A percentile compares a stretch with the other conserved stretches of the same genome.
These are phyloP conservation scores for Chaetoscypha palmicola DNA, from an alignment of 2,329 filamentous ascomycete species.

Conservation along the genomic window DNA sequence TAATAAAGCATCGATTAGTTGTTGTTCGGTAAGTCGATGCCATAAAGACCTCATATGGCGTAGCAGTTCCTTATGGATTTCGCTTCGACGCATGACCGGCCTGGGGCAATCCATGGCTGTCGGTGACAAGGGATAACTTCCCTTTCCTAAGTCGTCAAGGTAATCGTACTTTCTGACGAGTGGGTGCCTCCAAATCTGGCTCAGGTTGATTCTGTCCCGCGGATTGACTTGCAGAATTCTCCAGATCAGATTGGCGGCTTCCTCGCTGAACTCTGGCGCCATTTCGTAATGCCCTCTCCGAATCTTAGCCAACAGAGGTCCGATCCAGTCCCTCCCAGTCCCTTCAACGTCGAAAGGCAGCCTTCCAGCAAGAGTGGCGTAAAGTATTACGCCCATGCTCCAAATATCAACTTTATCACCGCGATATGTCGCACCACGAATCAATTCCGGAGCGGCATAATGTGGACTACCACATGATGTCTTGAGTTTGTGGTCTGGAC, in stretches of 20 bases:
- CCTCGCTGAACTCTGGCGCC: conserved; percentile 53
- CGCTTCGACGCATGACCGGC: conserved; percentile 51
- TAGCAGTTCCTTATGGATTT: conserved; percentile 75
- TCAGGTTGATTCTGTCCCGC: conserved; percentile 68
- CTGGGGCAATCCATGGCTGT: conserved; percentile 55
- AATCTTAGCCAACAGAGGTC: conserved; percentile 54
- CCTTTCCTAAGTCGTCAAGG: conserved; percentile 48
- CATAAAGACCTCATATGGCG: conserved; percentile 84
- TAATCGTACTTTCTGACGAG: conserved; percentile 79
- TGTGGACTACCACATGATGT: conserved; percentile 96
- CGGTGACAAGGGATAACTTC: conserved; percentile 43
- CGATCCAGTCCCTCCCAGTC: conserved; percentile 36
- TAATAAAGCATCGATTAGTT: conserved; percentile 62
- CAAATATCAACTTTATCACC: conserved; percentile 88
- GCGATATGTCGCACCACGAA: conserved; percentile 68
- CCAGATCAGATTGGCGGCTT: conserved; percentile 71
- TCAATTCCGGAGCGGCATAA: conserved; percentile 90
- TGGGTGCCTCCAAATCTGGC: conserved; percentile 79
- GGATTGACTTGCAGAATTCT: conserved; percentile 76
- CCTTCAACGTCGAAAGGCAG: conserved; percentile 66
- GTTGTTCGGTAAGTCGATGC: conserved; percentile 74
- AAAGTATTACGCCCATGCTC: conserved; percentile 88
- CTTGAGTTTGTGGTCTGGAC: conserved; percentile 66
- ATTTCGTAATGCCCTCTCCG: conserved; percentile 55
- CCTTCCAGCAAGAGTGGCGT: conserved; percentile 74